These are phyloP conservation scores for Phytophthora citricola DNA, from an alignment of 352 stramenopile species.

Conservation along the genomic window DNA sequence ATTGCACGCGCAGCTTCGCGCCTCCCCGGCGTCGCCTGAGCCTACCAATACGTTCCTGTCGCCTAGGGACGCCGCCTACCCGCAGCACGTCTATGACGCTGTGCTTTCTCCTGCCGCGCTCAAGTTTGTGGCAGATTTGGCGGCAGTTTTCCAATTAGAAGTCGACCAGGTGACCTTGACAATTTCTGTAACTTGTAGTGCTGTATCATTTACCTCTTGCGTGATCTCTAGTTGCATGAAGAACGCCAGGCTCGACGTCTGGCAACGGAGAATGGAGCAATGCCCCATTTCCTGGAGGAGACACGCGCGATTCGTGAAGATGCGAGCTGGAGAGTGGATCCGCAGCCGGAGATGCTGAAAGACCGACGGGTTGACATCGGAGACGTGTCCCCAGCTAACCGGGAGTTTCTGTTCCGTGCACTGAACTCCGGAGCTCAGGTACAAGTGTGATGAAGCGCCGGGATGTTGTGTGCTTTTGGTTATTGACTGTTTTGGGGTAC, in stretches of 20 bases:
- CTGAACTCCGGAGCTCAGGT: slow-evolving; percentile 94
- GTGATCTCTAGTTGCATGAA: slow-evolving; percentile 56
- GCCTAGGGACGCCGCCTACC: slow-evolving; percentile 22
- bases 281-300: slow-evolving; percentile 86
- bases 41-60: slow-evolving; percentile 39
- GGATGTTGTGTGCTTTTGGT: slow-evolving; percentile 1
- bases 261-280: slow-evolving; percentile 59
- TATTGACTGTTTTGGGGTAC: neutral
- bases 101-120: slow-evolving; percentile 89
- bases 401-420: slow-evolving; percentile 93
- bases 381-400: slow-evolving; percentile 86
- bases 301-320: slow-evolving; percentile 77
- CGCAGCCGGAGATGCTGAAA: slow-evolving; percentile 70
- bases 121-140: slow-evolving; percentile 88
- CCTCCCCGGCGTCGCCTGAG: neutral
- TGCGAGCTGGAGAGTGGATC: slow-evolving; percentile 61
- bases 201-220: neutral
- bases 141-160: slow-evolving; percentile 72
- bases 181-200: too few species aligned
- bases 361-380: slow-evolving; percentile 96
- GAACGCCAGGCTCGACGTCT: slow-evolving; percentile 58
- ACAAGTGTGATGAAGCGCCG: neutral
- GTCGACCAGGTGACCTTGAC: slow-evolving; percentile 41
- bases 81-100: slow-evolving; percentile 49
- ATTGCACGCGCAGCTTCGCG: slow-evolving; percentile 42